phyloP scores from a whole-genome alignment of 75 land plant genomes.

The Pseudotsuga menziesii region DNA sequence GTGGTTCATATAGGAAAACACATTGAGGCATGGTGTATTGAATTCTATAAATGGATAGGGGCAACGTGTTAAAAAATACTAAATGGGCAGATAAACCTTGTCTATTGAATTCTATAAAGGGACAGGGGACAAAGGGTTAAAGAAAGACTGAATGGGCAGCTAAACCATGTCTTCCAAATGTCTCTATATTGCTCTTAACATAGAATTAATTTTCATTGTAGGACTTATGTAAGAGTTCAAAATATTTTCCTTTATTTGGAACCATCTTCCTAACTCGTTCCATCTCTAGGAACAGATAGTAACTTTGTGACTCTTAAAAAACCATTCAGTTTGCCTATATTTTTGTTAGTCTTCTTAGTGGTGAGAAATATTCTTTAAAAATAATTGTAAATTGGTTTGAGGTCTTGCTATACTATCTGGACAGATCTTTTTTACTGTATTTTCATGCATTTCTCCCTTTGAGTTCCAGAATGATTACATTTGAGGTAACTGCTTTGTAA shows the following conservation, averaged over 20 bases:
- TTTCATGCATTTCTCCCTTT: neutral
- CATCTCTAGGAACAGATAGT: neutral
- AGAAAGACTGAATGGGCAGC: constrained; percentile 4
- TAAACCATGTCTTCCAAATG: neutral
- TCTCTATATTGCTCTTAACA: neutral
- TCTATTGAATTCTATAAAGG: neutral
- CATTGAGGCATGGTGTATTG: too few relatives aligned
- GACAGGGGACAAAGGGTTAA: neutral
- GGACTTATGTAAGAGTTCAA: neutral
- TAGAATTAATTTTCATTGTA: too few relatives aligned
- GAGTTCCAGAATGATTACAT: neutral
- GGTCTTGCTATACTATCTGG: neutral
- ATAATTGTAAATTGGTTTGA: neutral
- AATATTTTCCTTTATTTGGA: neutral
- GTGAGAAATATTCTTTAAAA: neutral
- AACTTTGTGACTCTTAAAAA: neutral
- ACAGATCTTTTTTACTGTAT: neutral
- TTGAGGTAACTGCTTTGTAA: neutral
- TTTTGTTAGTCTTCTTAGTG: neutral
- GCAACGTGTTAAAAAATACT: neutral
- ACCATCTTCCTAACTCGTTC: neutral
- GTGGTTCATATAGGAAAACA: too few relatives aligned
- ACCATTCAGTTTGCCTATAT: neutral
- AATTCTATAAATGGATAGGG: neutral
- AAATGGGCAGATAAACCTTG: neutral